Conservation (phyloP, 352 stramenopile genomes). For the Pythium guiyangense region DNA sequence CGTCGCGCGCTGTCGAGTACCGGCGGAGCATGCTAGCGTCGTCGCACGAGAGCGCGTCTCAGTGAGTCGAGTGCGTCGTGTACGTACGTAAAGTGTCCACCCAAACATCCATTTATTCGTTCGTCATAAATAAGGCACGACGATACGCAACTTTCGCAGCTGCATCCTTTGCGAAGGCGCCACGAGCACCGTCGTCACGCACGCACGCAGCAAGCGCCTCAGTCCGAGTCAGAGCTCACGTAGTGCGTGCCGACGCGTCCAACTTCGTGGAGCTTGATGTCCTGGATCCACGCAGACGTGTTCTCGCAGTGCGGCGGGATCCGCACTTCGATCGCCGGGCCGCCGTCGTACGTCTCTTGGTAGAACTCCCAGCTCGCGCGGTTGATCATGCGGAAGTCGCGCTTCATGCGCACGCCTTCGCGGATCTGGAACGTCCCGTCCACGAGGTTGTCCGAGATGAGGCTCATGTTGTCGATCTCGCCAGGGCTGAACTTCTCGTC, state of each 20-base stretch:
- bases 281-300: slow-evolving; percentile 43
- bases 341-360: slow-evolving; percentile 60
- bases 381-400: slow-evolving; percentile 80
- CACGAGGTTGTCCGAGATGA: slow-evolving; percentile 64
- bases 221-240: slow-evolving; percentile 39
- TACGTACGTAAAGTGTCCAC: too few species aligned
- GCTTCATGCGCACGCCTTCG: slow-evolving; percentile 49
- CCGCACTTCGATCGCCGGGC: slow-evolving; percentile 63
- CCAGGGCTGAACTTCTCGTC: slow-evolving; percentile 48
- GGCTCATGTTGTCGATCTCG: slow-evolving; percentile 66
- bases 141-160: too few species aligned
- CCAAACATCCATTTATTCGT: too few species aligned
- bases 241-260: slow-evolving; percentile 64
- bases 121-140: too few species aligned
- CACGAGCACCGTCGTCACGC: too few species aligned
- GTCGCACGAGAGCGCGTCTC: not conserved
- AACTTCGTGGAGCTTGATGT: slow-evolving; percentile 45
- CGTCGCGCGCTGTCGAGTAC: slow-evolving; percentile 38
- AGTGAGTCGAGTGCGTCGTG: too few species aligned
- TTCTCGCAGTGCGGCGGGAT: slow-evolving; percentile 51
- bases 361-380: slow-evolving; percentile 76
- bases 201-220: too few species aligned
- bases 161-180: too few species aligned
- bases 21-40: not conserved
- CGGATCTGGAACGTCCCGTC: slow-evolving; percentile 71